Conservation (phyloP, 2,329 filamentous ascomycete genomes). For the Dendrostoma leiphaemia region DNA sequence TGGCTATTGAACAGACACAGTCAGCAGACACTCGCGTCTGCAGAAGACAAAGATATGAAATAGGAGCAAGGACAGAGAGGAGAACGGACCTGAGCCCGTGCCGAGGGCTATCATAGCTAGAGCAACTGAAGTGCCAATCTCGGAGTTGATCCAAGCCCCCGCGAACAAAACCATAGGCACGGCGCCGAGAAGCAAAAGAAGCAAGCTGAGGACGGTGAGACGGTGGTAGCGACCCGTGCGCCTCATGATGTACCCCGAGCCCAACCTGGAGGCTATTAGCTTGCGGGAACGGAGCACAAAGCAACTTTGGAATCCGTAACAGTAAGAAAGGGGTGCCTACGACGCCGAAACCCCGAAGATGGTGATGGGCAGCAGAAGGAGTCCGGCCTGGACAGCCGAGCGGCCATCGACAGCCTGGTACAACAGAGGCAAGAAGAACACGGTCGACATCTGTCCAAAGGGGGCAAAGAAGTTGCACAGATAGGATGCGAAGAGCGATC, state of each 20-base stretch:
- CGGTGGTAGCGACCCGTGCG: conserved; percentile 70
- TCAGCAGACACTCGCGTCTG: conserved; percentile 14
- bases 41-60: not conserved
- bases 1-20: conserved; percentile 57
- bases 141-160: conserved; percentile 48
- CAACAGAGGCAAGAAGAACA: conserved; percentile 77
- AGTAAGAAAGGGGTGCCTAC: too few relatives aligned
- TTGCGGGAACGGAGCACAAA: too few relatives aligned
- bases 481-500: conserved; percentile 65
- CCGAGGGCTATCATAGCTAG: conserved; percentile 48
- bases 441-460: conserved; percentile 50
- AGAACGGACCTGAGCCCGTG: conserved; percentile 32
- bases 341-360: conserved; percentile 59
- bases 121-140: conserved; percentile 53
- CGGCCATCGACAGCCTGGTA: conserved; percentile 70
- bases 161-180: conserved; percentile 55
- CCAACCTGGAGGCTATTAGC: too few relatives aligned
- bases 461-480: conserved; percentile 71
- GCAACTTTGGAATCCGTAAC: too few relatives aligned
- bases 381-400: conserved; percentile 61
- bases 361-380: conserved; percentile 67
- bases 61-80: too few relatives aligned
- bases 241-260: conserved; percentile 65
- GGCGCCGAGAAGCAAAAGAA: conserved; percentile 51
- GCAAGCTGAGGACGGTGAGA: conserved; percentile 60